phyloP scores from a whole-genome alignment of 805 yeast species.

The Teunomyces barrocoloradensis region DNA sequence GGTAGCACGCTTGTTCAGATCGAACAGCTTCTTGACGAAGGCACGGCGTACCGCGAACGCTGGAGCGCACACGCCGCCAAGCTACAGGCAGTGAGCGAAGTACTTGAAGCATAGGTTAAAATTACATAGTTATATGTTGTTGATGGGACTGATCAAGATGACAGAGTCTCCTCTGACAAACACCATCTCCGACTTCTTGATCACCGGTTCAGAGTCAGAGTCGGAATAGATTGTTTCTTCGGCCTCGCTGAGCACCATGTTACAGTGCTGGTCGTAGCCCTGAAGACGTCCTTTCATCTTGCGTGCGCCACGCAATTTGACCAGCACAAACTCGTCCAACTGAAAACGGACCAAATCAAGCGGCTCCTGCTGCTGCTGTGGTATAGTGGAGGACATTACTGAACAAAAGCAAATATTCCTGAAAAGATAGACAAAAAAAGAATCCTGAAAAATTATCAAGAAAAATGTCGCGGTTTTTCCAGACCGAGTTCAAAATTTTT shows the following conservation, averaged over 20 bases:
- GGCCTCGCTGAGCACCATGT: constrained; percentile 91
- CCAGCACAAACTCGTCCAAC: constrained; percentile 80
- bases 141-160: constrained; percentile 62
- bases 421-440: not conserved
- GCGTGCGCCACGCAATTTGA: constrained; percentile 91
- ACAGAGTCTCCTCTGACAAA: constrained; percentile 98
- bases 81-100: constrained; percentile 26
- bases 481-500: too few species aligned
- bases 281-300: constrained; percentile 88
- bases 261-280: constrained; percentile 95
- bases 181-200: constrained; percentile 76
- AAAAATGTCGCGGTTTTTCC: constrained; percentile 4
- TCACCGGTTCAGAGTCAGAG: constrained; percentile 38
- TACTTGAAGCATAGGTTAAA: not conserved
- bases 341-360: constrained; percentile 82
- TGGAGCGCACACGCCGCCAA: constrained; percentile 36
- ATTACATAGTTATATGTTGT: not conserved
- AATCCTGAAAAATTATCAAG: not conserved
- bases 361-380: constrained; percentile 60
- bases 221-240: constrained; percentile 72
- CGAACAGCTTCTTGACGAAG: constrained; percentile 27
- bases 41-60: constrained; percentile 29
- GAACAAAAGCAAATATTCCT: too few species aligned
- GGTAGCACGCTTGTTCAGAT: constrained; percentile 23
- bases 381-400: constrained; percentile 16